Evolutionary conservation across 1,284 basidiomycete genomes (phyloP).

Genomic region (Retiboletus flavoniger): DNA sequence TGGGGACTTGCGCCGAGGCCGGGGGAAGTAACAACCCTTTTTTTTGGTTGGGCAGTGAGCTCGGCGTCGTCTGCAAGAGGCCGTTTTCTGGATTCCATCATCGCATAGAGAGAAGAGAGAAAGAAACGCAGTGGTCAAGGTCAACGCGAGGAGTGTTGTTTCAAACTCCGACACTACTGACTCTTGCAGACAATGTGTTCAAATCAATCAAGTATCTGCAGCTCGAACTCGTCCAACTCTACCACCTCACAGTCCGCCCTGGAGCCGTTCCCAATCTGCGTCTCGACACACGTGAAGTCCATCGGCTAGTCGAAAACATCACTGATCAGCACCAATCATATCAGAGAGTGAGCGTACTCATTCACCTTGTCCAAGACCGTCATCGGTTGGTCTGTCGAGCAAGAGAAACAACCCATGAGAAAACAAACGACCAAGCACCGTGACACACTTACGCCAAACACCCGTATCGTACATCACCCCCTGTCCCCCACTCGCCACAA

Average conservation of each 20-base stretch:
- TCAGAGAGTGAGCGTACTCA: neutral
- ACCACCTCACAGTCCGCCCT: slow-evolving; percentile 76
- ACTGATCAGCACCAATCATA: slow-evolving; percentile 4
- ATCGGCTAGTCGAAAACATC: slow-evolving; percentile 48
- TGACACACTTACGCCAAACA: slow-evolving; percentile 77
- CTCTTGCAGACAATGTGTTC: too few species aligned
- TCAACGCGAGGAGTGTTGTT: slow-evolving; percentile 14
- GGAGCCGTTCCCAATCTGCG: slow-evolving; percentile 76
- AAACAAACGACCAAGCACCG: neutral
- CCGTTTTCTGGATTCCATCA: slow-evolving; percentile 66
- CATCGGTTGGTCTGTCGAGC: slow-evolving; percentile 74
- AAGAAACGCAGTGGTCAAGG: slow-evolving; percentile 1
- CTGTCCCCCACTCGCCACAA: slow-evolving; percentile 75
- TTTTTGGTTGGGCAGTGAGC: slow-evolving; percentile 52
- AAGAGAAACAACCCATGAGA: slow-evolving; percentile 2
- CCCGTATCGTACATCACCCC: slow-evolving; percentile 81
- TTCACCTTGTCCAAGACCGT: slow-evolving; percentile 71
- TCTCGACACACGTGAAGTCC: slow-evolving; percentile 82
- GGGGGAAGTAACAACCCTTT: slow-evolving; percentile 52
- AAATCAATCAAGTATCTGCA: too few species aligned
- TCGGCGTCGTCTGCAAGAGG: slow-evolving; percentile 57
- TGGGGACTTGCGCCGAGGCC: slow-evolving; percentile 57
- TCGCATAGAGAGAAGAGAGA: slow-evolving; percentile 20
- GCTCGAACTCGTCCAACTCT: slow-evolving; percentile 45
- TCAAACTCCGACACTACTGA: slow-evolving; percentile 31